Evolutionary conservation across 306 rosid species (phyloP), one percentile per base, ranked within the genome.

Genomic region (Vigna angularis): DNA sequence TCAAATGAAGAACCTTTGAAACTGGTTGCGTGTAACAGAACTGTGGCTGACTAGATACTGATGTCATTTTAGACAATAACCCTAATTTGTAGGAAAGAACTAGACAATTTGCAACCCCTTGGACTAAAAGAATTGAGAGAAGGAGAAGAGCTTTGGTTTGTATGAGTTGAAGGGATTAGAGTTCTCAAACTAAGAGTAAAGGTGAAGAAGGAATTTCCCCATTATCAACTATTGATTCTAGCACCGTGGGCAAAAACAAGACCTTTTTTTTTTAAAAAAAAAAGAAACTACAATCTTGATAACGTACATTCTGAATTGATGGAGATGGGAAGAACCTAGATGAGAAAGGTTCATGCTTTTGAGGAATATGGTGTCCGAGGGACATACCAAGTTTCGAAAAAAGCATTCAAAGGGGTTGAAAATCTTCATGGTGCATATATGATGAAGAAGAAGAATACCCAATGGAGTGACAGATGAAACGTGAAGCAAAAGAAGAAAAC

Each of bases 21-120:
- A 98, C 98, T 0, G 99, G 94, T 76, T 96, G 98, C 12, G 98
- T 91, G 91, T 93, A 96, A 11, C 99, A 97, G 66, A 96, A 96
- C 86, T 96, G 98, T 11, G 94, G 97, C 77, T 96, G 99, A 88
- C 88, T 96, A 70, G 99, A 96, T 34, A 91, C 98, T 0, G 99
- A 96, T 52, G 99, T 78, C 99, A 96, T 96, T 86, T 34, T 61
- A 7, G 55, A 78, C 66, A 65, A 56, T 7, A 80, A 81, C 57
- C 70, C 63, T 38, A 70, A 64, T 77, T 87, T 61, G 76, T 76
- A 36, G 40, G 74, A 81, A 80, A 75, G 63, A 80, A 74, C 79
- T 76, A 81, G 66, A 55, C 82, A 86, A n/a, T 16, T 62, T 55
- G 82, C 53, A 65, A 80, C 59, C 69, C 84, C 72, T 38, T 36